Conservation (phyloP, 2,329 filamentous ascomycete genomes). For the Ophiostoma ips region DNA sequence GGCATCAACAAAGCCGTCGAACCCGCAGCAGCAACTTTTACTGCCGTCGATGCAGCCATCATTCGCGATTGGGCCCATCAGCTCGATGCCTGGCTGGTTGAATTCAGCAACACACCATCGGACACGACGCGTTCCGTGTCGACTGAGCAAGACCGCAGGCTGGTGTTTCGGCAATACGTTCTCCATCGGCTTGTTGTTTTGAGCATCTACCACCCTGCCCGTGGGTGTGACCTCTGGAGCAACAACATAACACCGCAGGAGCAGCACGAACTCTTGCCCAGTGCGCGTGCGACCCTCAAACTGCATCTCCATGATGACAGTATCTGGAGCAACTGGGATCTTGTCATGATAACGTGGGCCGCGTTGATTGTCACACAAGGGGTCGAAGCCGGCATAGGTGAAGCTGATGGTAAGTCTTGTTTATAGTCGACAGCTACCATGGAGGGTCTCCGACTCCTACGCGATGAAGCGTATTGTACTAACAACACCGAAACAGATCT, state of each 20-base stretch:
- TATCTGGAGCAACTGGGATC: conserved; percentile 14
- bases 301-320: conserved; percentile 10
- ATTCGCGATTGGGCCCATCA: conserved; percentile 13
- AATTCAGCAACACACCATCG: conserved; percentile 8
- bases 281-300: conserved; percentile 11
- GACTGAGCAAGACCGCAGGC: conserved; percentile 1
- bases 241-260: conserved; percentile 11
- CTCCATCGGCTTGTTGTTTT: conserved; percentile 12
- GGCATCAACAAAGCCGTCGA: background rate
- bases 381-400: conserved; percentile 10
- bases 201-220: conserved; percentile 13
- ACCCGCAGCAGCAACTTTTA: background rate
- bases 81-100: conserved; percentile 12
- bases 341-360: conserved; percentile 13
- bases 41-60: conserved; percentile 11
- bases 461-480: background rate
- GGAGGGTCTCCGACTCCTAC: too few species aligned
- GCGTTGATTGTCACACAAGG: conserved; percentile 12
- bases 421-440: too few species aligned
- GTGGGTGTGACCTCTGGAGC: conserved; percentile 11
- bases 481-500: conserved; percentile 5
- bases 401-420: conserved; percentile 1
- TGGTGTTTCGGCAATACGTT: conserved; percentile 12
- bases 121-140: background rate
- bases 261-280: conserved; percentile 11